Conservation (phyloP, 495 filamentous ascomycete genomes). For the Podospora didyma region DNA sequence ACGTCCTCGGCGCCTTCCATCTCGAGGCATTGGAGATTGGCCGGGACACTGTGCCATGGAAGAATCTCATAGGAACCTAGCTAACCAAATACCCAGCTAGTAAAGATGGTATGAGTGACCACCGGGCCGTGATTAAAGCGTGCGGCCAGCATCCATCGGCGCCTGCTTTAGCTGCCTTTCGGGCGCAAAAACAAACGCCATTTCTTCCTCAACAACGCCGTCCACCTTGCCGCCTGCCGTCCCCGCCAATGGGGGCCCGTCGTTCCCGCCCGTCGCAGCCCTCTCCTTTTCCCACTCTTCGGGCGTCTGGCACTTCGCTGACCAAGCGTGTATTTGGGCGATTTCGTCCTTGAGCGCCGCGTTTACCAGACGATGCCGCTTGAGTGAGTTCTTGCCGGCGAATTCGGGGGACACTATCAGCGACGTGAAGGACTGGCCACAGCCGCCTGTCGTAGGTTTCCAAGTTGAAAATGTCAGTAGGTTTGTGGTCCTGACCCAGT, state of each 20-base stretch:
- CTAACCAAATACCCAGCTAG: too few relatives aligned
- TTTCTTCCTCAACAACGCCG: conserved; percentile 32
- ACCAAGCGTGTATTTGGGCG: conserved; percentile 96
- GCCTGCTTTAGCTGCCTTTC: too few relatives aligned
- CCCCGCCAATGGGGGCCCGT: conserved; percentile 38
- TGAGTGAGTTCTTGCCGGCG: conserved; percentile 79
- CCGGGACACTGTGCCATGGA: too few relatives aligned
- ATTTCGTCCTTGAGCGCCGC: conserved; percentile 86
- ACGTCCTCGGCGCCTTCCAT: too few relatives aligned
- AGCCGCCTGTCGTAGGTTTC: conserved; percentile 64
- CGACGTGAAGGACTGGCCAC: conserved; percentile 91
- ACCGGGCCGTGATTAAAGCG: too few relatives aligned
- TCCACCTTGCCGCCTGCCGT: conserved; percentile 38
- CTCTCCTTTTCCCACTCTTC: conserved; percentile 83
- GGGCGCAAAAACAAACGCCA: background rate
- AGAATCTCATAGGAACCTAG: too few relatives aligned
- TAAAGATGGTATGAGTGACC: too few relatives aligned
- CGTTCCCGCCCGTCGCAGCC: conserved; percentile 26
- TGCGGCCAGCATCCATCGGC: too few relatives aligned
- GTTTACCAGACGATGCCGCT: conserved; percentile 87
- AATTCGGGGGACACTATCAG: conserved; percentile 88
- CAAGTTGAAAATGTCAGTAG: conserved; percentile 3
- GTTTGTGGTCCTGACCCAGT: background rate
- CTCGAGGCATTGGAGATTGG: too few relatives aligned
- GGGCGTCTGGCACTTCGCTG: conserved; percentile 90